Base-by-base conservation (phyloP, 441 rosid species). In the Isatis lusitanica region DNA sequence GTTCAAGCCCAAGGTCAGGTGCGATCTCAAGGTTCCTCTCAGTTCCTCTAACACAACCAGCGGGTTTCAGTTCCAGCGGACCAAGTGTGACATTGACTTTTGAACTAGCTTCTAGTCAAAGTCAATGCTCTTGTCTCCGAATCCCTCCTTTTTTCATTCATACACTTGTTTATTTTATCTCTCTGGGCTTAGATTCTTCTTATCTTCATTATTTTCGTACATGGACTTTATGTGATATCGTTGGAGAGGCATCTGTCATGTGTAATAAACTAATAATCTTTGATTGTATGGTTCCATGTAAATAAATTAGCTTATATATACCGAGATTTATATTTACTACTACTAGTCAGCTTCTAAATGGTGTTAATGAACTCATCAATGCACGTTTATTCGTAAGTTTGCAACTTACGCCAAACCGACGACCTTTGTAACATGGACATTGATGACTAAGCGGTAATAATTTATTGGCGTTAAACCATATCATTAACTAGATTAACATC, bases 11-110 rank as follows among this genome's bases (percentile, higher is more conserved):
- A 81, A 48, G 75, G 43, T 88, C 42, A 57, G 74, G 31, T 92
- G 97, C 50, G 90, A 84, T 28, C 77, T 92, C 65, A 88, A 83
- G 83, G 84, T 90, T 58, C 94, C 92, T 64, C 12, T 82, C 36
- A 63, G 35, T 70, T 48, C 66, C 56, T 10, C 71, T 39, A 71
- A 56, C 39, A 62, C 77, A 15, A 57, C 76, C 6, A 12, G 48
- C 13, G 38, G 78, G 24, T 68, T 61, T 46, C 31, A 31, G 30
- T 66, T 62, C 39, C 68, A 65, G 72, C 13, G 68, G 55, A 83
- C 84, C 55, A 83, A 78, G 80, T 90, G 97, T 71, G 79, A 84
- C 7, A 38, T 84, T 61, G 84, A 87, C 79, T 81, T 70, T 71
- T 88, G 82, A 70, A 26, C 28, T 1, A 7, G 9, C 9, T 30